Base-by-base conservation (phyloP, 129 eudicot species). In the Helianthus tuberosus region DNA sequence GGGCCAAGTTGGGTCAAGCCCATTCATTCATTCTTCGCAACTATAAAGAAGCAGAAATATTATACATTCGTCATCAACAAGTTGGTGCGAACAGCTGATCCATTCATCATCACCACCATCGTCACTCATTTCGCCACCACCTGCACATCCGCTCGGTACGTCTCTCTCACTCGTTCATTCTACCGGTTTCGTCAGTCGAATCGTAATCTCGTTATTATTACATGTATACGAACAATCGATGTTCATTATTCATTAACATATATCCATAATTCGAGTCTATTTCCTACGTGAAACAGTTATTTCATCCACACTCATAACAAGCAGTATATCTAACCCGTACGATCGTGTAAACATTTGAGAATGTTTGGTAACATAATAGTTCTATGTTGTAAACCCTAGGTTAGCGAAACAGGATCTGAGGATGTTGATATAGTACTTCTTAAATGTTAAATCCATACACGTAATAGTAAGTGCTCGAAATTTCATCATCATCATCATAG, bases 81-180 rank as follows among this genome's bases (percentile, higher is more conserved):
- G 35, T 13, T 58, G n/a, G 62, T 71, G 38, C 75, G 75, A 53
- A 63, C 78, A 63, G 53, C 52, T 35, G 51, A 38, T 52, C 66
- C 46, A 25, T n/a, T n/a, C n/a, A 43, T 44, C 67, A 66, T 75
- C 79, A 67, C 67, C 73, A 41, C 67, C 58, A 75, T 66, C 74
- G 67, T 75, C 74, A 76, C 60, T 32, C 29, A 55, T 64, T 75
- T 75, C 64, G 20, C 35, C 12, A 27, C 44, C 68, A 72, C 44
- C 44, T 66, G 32, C 75, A 50, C 57, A 50, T 11, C 41, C 80
- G 49, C 11, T 41, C 1, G 74, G 80, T 76, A 57, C 80, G 49
- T 47, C 20, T 47, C 3, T 51, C 55, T 51, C 57, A 36, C 8
- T n/a, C 20, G 25, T 49, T 63, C 20, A n/a, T 35, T 51, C 72